These are phyloP conservation scores for Fusarium longipes DNA, from an alignment of 2,329 filamentous ascomycete species.

Conservation along the genomic window DNA sequence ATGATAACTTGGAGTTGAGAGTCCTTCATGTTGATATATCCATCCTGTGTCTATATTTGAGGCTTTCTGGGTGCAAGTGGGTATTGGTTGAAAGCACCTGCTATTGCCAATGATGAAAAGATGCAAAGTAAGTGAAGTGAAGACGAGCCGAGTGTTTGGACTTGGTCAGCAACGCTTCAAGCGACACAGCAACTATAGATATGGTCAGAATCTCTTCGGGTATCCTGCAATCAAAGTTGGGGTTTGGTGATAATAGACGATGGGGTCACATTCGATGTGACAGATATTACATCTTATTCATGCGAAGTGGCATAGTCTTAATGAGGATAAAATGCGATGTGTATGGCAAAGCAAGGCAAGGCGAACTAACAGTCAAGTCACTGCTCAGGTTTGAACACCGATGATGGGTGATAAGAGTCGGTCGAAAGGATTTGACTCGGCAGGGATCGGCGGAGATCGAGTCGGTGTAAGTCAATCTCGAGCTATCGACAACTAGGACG, in stretches of 20 bases:
- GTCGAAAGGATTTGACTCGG: conserved; percentile 10
- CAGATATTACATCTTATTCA: conserved; percentile 8
- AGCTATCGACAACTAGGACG: conserved; percentile 17
- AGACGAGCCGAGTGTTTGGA: conserved; percentile 15
- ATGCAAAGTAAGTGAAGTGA: conserved; percentile 12
- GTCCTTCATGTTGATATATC: conserved; percentile 41
- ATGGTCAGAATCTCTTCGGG: conserved; percentile 16
- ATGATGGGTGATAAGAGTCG: neutral
- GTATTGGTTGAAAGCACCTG: neutral
- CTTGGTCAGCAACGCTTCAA: conserved; percentile 8
- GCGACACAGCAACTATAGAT: conserved; percentile 1
- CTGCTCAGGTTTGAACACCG: conserved; percentile 19
- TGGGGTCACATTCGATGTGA: neutral
- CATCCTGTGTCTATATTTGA: conserved; percentile 34
- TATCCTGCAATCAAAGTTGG: neutral
- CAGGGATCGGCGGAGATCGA: conserved; percentile 1
- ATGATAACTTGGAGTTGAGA: conserved; percentile 56
- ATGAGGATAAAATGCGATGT: neutral
- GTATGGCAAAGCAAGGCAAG: neutral
- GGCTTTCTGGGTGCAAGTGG: neutral
- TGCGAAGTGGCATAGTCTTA: neutral
- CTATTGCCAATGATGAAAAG: conserved; percentile 1
- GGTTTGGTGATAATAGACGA: neutral
- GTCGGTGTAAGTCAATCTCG: conserved; percentile 6
- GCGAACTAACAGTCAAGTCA: conserved; percentile 36